phyloP scores from a whole-genome alignment of 345 rosid species.

The Kandelia obovata region DNA sequence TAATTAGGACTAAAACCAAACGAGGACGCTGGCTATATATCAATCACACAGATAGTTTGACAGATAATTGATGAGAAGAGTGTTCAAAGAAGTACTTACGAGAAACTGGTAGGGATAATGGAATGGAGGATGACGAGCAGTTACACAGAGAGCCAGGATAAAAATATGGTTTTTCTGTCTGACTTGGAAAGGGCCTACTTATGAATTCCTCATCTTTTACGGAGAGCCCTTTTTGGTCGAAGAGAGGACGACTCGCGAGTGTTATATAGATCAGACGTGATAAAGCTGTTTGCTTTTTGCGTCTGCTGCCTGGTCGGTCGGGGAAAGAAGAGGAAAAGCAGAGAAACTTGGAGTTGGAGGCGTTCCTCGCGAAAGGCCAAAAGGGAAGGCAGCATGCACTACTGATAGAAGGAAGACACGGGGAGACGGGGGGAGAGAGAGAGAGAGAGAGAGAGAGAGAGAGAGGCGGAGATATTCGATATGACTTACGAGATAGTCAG shows the following conservation, averaged over 20 bases:
- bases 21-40: neutral
- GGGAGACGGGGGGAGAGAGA: neutral
- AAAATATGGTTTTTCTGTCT: too few species aligned
- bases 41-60: constrained; percentile 1
- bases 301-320: neutral
- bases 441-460: neutral
- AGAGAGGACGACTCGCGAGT: neutral
- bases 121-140: neutral
- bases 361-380: constrained; percentile 28
- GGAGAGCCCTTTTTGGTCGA: neutral
- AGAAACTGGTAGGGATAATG: neutral
- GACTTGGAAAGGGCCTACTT: too few species aligned
- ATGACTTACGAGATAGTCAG: too few species aligned
- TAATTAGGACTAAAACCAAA: neutral
- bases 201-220: neutral
- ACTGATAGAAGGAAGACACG: constrained; percentile 9
- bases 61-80: neutral
- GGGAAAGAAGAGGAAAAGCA: neutral
- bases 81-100: neutral
- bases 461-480: neutral
- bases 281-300: neutral
- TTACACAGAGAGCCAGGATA: neutral
- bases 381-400: constrained; percentile 6
- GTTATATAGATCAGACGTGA: neutral
- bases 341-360: constrained; percentile 4